Evolutionary conservation across 176 grass and related monocot species (phyloP).

Genomic region (Dendrocalamus sinicus): DNA sequence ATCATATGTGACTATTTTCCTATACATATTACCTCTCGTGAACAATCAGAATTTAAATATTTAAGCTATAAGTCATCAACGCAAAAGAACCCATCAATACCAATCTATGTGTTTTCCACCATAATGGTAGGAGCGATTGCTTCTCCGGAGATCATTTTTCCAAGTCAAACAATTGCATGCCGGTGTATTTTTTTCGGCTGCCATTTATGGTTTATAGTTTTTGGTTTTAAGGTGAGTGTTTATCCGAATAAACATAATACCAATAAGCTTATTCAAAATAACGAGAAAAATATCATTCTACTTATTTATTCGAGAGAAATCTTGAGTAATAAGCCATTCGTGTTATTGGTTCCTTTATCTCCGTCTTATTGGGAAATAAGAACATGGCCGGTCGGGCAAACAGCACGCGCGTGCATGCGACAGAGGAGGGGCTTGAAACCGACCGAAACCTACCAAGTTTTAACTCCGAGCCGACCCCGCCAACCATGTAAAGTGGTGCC

Average conservation of each 20-base stretch:
- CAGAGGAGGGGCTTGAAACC: neutral
- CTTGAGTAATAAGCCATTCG: no score
- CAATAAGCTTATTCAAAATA: rapidly evolving
- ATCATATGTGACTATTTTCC: no score
- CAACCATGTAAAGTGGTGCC: neutral
- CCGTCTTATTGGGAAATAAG: no score
- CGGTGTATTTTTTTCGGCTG: no score
- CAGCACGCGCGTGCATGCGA: neutral
- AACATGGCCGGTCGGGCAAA: neutral
- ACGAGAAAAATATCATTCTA: no score
- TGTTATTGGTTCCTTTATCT: no score
- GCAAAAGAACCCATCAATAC: neutral
- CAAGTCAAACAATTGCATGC: neutral
- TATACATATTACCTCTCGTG: no score
- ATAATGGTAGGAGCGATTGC: slow-evolving; percentile 21
- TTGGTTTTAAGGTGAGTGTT: rapidly evolving
- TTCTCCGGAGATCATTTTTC: neutral
- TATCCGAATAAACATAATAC: rapidly evolving
- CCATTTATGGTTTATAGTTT: no score
- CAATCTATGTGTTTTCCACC: neutral
- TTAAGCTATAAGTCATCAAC: no score
- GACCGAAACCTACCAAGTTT: slow-evolving; percentile 26
- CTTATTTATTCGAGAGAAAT: no score
- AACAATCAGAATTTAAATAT: no score
- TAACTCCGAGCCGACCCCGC: neutral